These are phyloP conservation scores for Verticillium klebahnii DNA, from an alignment of 2,329 filamentous ascomycete genomes.

Conservation along the genomic window DNA sequence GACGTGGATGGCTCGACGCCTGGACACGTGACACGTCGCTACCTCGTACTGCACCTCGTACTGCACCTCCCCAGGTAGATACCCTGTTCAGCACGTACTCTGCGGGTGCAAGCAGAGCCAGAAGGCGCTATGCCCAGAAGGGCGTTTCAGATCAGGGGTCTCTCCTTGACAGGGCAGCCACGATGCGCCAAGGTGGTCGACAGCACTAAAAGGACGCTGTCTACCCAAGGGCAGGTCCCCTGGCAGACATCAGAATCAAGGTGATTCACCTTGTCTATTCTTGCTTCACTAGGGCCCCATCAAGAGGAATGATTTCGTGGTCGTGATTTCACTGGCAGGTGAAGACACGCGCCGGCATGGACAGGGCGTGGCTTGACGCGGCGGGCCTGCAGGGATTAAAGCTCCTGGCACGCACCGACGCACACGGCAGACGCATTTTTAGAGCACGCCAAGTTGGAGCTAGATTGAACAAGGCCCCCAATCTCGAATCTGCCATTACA, in stretches of 20 bases:
- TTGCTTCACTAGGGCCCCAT: background rate
- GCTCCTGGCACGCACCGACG: background rate
- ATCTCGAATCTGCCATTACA: background rate
- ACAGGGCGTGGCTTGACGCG: background rate
- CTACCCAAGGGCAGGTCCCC: too few species aligned
- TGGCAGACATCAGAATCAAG: too few species aligned
- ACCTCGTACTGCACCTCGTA: too few species aligned
- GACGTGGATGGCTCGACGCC: conserved; percentile 1
- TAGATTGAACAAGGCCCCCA: background rate
- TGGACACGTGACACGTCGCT: background rate
- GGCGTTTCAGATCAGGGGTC: background rate
- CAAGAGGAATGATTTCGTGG: background rate
- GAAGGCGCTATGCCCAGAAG: background rate
- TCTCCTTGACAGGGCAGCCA: background rate
- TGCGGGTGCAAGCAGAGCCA: background rate
- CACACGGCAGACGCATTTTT: conserved; percentile 1
- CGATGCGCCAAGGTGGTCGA: background rate
- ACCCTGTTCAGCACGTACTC: background rate
- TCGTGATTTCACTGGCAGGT: background rate
- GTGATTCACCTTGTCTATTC: background rate
- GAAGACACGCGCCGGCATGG: background rate
- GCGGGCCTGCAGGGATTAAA: background rate
- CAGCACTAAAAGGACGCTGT: too few species aligned
- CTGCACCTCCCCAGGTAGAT: too few species aligned
- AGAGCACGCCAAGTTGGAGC: conserved; percentile 1